These are phyloP conservation scores for Apiotrichum mycotoxinovorans DNA, from an alignment of 1,284 basidiomycete species.

Conservation along the genomic window DNA sequence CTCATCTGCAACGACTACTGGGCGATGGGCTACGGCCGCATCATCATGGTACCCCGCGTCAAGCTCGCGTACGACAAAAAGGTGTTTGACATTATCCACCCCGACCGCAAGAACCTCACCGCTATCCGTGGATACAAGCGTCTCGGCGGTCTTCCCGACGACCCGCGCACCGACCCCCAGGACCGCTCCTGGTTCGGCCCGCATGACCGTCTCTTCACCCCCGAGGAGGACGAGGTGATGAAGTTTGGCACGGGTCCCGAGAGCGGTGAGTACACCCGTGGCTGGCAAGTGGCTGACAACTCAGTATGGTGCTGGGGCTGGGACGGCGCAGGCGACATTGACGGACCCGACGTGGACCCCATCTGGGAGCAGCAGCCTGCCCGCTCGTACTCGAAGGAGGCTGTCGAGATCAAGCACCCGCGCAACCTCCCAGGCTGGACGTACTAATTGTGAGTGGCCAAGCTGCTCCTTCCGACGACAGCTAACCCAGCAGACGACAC, in stretches of 20 bases:
- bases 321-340: slow-evolving; percentile 94
- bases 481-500: not conserved
- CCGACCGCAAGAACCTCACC: slow-evolving; percentile 76
- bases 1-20: slow-evolving; percentile 89
- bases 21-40: slow-evolving; percentile 85
- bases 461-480: not conserved
- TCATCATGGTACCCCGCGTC: slow-evolving; percentile 92
- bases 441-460: not conserved
- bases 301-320: slow-evolving; percentile 98
- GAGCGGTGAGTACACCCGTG: slow-evolving; percentile 60
- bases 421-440: slow-evolving; percentile 50
- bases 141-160: slow-evolving; percentile 85
- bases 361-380: slow-evolving; percentile 86
- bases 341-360: slow-evolving; percentile 86
- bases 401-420: slow-evolving; percentile 72
- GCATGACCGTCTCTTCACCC: slow-evolving; percentile 83
- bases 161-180: slow-evolving; percentile 89
- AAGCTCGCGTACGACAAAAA: slow-evolving; percentile 91
- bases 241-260: slow-evolving; percentile 77
- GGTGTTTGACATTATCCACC: slow-evolving; percentile 91
- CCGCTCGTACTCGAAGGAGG: slow-evolving; percentile 58
- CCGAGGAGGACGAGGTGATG: slow-evolving; percentile 73
- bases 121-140: slow-evolving; percentile 89
- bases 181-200: slow-evolving; percentile 90
- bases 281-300: not conserved